Percentiles rank a stretch among this genome's conserved stretches.
Evolutionary conservation across 1,139 yeast species (phyloP).

Genomic region (Magnusiomyces ingens): DNA sequence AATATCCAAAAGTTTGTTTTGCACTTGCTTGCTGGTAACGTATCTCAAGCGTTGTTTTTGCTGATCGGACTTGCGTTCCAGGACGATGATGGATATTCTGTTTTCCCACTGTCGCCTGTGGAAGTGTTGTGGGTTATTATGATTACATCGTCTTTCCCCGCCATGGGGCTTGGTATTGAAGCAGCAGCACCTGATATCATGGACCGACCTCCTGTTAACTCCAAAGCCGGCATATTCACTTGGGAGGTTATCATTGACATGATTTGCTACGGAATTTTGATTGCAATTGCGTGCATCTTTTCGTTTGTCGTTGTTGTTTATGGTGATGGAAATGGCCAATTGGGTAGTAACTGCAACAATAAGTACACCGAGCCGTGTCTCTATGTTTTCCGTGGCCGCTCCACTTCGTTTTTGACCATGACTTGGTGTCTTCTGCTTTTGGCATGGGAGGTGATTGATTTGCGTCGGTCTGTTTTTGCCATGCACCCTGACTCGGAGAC

Average conservation of each 20-base stretch:
- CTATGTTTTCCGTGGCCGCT: slow-evolving; percentile 70
- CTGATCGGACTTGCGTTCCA: slow-evolving; percentile 62
- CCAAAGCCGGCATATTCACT: slow-evolving; percentile 56
- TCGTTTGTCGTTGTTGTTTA: slow-evolving; percentile 64
- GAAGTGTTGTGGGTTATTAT: slow-evolving; percentile 77
- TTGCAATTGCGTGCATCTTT: slow-evolving; percentile 67
- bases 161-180: slow-evolving; percentile 80
- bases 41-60: slow-evolving; percentile 67
- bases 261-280: slow-evolving; percentile 64
- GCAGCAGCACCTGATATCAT: slow-evolving; percentile 60
- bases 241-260: slow-evolving; percentile 67
- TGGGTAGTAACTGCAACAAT: slow-evolving; percentile 62
- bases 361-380: slow-evolving; percentile 44
- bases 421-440: slow-evolving; percentile 84
- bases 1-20: slow-evolving; percentile 79
- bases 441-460: slow-evolving; percentile 88
- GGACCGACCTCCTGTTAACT: slow-evolving; percentile 55
- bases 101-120: slow-evolving; percentile 72
- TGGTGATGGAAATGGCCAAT: slow-evolving; percentile 53
- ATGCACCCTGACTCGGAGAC: slow-evolving; percentile 66
- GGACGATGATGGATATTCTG: slow-evolving; percentile 53
- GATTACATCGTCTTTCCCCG: slow-evolving; percentile 75
- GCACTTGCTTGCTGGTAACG: slow-evolving; percentile 70
- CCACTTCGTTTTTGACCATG: slow-evolving; percentile 76
- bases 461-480: slow-evolving; percentile 63